Base-by-base conservation (phyloP, 176 grass and related monocot species). In the Hordeum marinum region DNA sequence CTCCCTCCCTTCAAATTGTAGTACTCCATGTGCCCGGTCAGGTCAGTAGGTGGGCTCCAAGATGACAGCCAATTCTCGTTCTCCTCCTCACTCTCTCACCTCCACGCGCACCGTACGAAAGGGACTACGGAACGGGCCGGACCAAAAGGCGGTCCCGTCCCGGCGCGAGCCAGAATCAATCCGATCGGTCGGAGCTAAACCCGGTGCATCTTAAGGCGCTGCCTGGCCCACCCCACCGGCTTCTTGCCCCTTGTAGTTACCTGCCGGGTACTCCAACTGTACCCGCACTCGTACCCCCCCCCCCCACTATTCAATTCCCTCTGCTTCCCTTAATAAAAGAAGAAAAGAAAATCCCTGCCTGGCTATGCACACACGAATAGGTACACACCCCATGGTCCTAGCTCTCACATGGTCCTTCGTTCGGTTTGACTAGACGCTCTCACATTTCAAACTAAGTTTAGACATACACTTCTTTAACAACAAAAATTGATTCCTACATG, bases 11-110 rank as follows among this genome's bases (percentile, higher is more conserved):
- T 11, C 10, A 26, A 26, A 63, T 14, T 27, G n/a, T n/a, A n/a
- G n/a, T n/a, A n/a, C 2, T 39, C 32, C 88, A 90, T 82, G 78
- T 90, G 88, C 79, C 78, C 82, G 78, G 83, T 82, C 78, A 85
- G 78, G 83, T 82, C 88, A 90, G 88, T 78, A 10, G 3, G 50
- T 20, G 79, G 64, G 83, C 0, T 67, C 79, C 57, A 10, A 1
- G 35, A 17, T 46, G 43, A 26, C 65, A 78, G 79, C 39, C 7
- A 50, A 8, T 57, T 26, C 88, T n/a, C 3, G 57, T 13, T 46
- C 23, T 13, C 41, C 45, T 18, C 26, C 59, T 6, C 78, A 45
- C 20, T 75, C 40, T 15, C 18, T 11, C 80, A 3, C 68, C 17
- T 14, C 64, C n/a, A 34, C 61, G 27, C 2, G 57, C 8, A 14